Evolutionary conservation across 345 rosid species (phyloP).

Genomic region (Gossypium thurberi): DNA sequence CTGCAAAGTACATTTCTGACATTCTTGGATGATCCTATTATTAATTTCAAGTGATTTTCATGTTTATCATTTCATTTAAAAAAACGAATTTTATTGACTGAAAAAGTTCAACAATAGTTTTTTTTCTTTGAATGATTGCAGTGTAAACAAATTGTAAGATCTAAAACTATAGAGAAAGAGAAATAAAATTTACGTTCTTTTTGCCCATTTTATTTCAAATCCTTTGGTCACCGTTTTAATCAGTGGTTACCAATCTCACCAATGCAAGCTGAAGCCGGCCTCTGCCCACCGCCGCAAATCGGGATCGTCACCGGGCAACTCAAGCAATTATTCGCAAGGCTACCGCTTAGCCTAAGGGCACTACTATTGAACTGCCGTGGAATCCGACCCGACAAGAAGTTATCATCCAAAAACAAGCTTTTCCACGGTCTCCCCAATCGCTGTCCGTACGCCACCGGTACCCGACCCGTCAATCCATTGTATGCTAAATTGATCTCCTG

Average conservation of each 20-base stretch:
- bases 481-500: slow-evolving; percentile 35
- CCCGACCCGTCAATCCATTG: slow-evolving; percentile 39
- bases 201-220: neutral
- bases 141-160: neutral
- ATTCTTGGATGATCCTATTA: too few relatives aligned
- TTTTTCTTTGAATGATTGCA: neutral
- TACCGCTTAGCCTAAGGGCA: slow-evolving; percentile 27
- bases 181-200: neutral
- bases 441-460: slow-evolving; percentile 32
- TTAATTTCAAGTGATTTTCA: too few relatives aligned
- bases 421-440: slow-evolving; percentile 40
- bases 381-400: slow-evolving; percentile 38
- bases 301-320: slow-evolving; percentile 24
- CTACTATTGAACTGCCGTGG: slow-evolving; percentile 30
- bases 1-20: too few relatives aligned
- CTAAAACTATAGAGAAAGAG: neutral
- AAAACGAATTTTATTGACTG: neutral
- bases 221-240: neutral
- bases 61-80: too few relatives aligned
- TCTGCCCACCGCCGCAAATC: slow-evolving; percentile 43
- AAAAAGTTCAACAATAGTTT: neutral
- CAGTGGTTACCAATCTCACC: slow-evolving; percentile 1
- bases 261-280: slow-evolving; percentile 37
- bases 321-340: slow-evolving; percentile 45
- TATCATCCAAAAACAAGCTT: slow-evolving; percentile 22